Evolutionary conservation across 2,329 filamentous ascomycete genomes (phyloP), one percentile per base, ranked within the genome.

Genomic region (Boeremia exigua): DNA sequence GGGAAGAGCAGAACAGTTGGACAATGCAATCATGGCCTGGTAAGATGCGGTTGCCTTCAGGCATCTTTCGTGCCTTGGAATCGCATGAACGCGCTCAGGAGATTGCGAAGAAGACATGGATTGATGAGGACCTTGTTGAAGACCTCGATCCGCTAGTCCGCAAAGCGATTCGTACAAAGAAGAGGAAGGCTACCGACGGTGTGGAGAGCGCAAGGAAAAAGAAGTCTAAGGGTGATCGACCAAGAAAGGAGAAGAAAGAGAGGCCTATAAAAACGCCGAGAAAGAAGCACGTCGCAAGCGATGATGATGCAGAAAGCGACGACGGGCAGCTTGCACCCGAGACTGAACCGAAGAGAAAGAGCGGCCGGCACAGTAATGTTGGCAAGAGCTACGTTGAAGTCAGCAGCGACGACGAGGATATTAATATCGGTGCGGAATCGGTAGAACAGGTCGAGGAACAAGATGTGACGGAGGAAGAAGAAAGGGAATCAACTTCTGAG

Each of bases 1-100:
- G 90, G 82, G 91, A 95, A 72, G 92, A 96, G 60, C 84, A 88
- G 64, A 91, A 90, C 70, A 88, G 88, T 37, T 97, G 94, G 88
- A 88, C 85, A 37, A 88, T 98, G 71, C 90, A 95, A 70, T 88
- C 90, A 1, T 96, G 88, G 74, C 86, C 92, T 0, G 87, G 85
- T 38, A 96, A 96, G 76, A 84, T 95, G 56, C 88, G 90, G 14
- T 78, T 98, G 55, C 93, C 95, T 0, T 84, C 86, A 27, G 89
- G 89, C 1, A 82, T 98, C 14, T 98, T 95, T 74, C 83, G 84
- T 14, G 81, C 86, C 3, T 83, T 98, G 61, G 84, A 88, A 17
- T 91, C 85, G 58, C 92, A 96, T 67, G 85, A 88, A 28, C 84
- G 87, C 44, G 93, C 93, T 0, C 90, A 95, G 69, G 86, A 91